Conservation (phyloP, 768 basidiomycete genomes). For the Suillus cothurnatus region DNA sequence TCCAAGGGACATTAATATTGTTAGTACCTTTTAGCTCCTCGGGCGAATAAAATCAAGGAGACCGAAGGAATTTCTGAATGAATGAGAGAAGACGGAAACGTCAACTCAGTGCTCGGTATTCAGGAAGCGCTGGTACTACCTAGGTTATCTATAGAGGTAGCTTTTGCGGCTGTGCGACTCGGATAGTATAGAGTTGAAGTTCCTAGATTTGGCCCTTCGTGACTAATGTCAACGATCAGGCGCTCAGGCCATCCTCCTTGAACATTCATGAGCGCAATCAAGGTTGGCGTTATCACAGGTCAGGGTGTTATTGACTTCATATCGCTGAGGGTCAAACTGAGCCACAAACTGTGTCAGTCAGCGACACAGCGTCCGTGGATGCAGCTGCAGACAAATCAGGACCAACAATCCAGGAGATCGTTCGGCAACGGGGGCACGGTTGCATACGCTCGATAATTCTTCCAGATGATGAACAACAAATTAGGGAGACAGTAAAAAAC, state of each 20-base stretch:
- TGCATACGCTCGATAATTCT: conserved; percentile 50
- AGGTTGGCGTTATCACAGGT: conserved; percentile 32
- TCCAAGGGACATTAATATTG: conserved; percentile 47
- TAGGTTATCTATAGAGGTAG: conserved; percentile 42
- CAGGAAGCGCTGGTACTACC: conserved; percentile 45
- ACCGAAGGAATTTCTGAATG: conserved; percentile 35
- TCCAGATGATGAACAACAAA: conserved; percentile 61
- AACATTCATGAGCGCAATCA: conserved; percentile 26
- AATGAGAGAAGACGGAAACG: conserved; percentile 55
- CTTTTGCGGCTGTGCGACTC: background rate
- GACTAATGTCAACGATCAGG: background rate
- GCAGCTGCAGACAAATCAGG: conserved; percentile 63
- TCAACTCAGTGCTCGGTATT: too few relatives aligned
- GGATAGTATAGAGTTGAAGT: background rate
- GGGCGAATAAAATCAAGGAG: background rate
- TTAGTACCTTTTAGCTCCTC: conserved; percentile 57
- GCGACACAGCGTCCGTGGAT: conserved; percentile 65
- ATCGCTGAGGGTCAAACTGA: background rate
- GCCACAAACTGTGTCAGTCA: conserved; percentile 46
- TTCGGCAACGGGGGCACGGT: conserved; percentile 41
- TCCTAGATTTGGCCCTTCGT: background rate
- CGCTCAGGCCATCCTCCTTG: background rate
- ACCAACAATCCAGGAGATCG: conserved; percentile 56
- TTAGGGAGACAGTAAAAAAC: conserved; percentile 47
- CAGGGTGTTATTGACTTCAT: background rate